These are phyloP conservation scores for Kurtzmaniella quercitrusa DNA, from an alignment of 1,139 yeast species.

Conservation along the genomic window DNA sequence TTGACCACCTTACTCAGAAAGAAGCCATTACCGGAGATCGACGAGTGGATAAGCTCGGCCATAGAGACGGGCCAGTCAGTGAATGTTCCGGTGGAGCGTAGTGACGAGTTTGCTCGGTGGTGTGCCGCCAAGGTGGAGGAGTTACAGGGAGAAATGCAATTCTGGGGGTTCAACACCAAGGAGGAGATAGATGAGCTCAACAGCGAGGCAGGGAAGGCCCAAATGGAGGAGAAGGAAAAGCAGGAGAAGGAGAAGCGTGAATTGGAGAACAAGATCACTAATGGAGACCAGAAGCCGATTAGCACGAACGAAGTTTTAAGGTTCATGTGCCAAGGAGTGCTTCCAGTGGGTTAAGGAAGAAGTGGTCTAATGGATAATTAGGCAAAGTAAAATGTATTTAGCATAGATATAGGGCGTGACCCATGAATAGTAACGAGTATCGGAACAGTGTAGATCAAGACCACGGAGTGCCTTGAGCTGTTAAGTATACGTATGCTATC, in stretches of 20 bases:
- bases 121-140: conserved; percentile 52
- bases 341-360: conserved; percentile 10
- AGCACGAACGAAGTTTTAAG: conserved; percentile 36
- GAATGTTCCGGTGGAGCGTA: conserved; percentile 24
- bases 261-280: conserved; percentile 23
- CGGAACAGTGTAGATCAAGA: no score
- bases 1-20: conserved; percentile 80
- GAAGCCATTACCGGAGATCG: conserved; percentile 86
- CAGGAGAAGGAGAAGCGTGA: conserved; percentile 24
- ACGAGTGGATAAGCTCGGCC: conserved; percentile 74
- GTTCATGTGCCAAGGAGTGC: conserved; percentile 39
- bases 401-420: background rate
- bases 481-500: no score
- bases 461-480: no score
- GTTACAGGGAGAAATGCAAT: conserved; percentile 52
- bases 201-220: conserved; percentile 38
- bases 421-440: no score
- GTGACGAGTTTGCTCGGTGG: conserved; percentile 60
- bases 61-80: conserved; percentile 23
- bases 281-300: conserved; percentile 30
- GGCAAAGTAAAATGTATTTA: no score
- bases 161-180: conserved; percentile 56
- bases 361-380: no score
- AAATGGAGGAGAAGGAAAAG: conserved; percentile 24
- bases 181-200: conserved; percentile 39